Conservation (phyloP, 148 eudicot genomes). For the Hydrangea macrophylla region DNA sequence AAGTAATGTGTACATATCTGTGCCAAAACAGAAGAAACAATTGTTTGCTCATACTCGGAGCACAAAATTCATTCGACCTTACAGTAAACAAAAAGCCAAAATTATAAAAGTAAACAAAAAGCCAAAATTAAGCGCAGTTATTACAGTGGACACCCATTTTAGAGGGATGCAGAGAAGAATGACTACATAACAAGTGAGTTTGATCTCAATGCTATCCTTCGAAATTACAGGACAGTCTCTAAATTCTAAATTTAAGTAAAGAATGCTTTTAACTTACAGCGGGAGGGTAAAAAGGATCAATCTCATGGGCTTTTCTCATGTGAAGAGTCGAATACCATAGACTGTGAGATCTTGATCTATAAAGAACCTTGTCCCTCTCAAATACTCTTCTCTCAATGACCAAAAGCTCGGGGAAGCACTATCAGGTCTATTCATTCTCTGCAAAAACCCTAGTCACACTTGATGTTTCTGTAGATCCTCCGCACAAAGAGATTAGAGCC, state of each 20-base stretch:
- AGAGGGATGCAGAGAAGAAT: background rate
- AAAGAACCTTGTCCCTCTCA: background rate
- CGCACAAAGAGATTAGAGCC: conserved; percentile 48
- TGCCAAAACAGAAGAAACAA: background rate
- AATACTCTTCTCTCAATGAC: background rate
- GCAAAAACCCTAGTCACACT: conserved; percentile 34
- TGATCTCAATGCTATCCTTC: background rate
- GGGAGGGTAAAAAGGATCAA: conserved; percentile 7
- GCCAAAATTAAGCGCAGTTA: background rate
- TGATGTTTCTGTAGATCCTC: conserved; percentile 45
- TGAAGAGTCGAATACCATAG: conserved; percentile 10
- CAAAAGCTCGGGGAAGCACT: conserved; percentile 1
- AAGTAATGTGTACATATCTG: too few species aligned
- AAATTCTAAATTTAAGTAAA: conserved; percentile 7
- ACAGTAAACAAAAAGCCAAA: background rate
- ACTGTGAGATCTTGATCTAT: conserved; percentile 5
- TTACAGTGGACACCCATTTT: background rate
- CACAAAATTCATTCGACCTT: conserved; percentile 9
- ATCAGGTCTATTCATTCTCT: background rate
- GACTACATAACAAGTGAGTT: conserved; percentile 5
- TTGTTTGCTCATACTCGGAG: background rate
- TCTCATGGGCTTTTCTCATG: conserved; percentile 13
- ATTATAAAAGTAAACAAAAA: background rate
- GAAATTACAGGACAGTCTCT: conserved; percentile 11
- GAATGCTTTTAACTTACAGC: conserved; percentile 13